Evolutionary conservation across 1,284 basidiomycete genomes (phyloP).

Genomic region (Phaffia rhodozyma): DNA sequence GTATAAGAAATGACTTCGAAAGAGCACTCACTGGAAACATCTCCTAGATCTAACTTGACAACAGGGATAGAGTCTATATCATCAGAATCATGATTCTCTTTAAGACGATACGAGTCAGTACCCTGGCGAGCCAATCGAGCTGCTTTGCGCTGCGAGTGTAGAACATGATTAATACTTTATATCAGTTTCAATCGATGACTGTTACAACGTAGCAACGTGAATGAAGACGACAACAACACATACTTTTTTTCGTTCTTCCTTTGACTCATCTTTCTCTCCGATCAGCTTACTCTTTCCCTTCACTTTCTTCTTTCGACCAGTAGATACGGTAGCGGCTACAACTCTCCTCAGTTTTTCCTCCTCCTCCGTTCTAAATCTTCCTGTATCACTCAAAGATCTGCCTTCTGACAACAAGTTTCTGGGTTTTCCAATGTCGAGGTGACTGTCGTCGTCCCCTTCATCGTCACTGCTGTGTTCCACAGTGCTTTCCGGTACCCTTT

Average conservation of each 20-base stretch:
- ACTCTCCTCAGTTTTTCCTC: constrained; percentile 36
- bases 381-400: neutral
- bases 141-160: constrained; percentile 48
- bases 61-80: constrained; percentile 78
- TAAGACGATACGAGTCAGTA: constrained; percentile 80
- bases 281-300: constrained; percentile 26
- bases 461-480: constrained; percentile 16
- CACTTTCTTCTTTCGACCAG: constrained; percentile 28
- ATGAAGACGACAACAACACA: neutral
- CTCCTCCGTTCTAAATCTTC: constrained; percentile 25
- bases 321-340: constrained; percentile 31
- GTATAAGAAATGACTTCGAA: constrained; percentile 35
- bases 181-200: neutral
- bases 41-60: constrained; percentile 51
- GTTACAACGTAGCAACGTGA: neutral
- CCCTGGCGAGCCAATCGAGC: constrained; percentile 58
- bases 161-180: neutral
- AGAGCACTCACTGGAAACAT: constrained; percentile 43
- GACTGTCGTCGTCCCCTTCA: constrained; percentile 28
- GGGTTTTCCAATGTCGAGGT: constrained; percentile 29
- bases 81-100: constrained; percentile 45
- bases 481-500: constrained; percentile 11
- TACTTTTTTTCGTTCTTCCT: constrained; percentile 30
- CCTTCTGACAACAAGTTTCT: constrained; percentile 9
- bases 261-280: constrained; percentile 26